Percentiles rank a stretch among this genome's conserved stretches.
phyloP scores from a whole-genome alignment of 768 basidiomycete species.

The Coprinellus micaceus region DNA sequence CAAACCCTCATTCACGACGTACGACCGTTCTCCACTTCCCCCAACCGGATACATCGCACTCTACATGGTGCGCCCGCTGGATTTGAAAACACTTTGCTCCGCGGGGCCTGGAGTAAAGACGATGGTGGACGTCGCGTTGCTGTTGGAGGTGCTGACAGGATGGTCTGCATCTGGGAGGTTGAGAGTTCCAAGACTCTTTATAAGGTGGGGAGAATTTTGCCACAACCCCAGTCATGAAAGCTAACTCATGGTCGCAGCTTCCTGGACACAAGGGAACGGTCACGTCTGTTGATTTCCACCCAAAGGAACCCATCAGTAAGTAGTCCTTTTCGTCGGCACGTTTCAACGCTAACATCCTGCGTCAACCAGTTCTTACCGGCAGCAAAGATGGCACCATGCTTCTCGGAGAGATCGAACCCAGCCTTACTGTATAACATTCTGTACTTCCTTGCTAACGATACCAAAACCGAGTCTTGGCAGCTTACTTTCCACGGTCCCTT shows the following conservation, averaged over 20 bases:
- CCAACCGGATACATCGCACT: conserved; percentile 75
- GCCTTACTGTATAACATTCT: conserved; percentile 33
- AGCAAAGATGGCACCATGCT: too few species aligned
- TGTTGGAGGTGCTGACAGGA: conserved; percentile 87
- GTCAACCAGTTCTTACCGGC: too few species aligned
- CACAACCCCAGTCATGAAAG: too few species aligned
- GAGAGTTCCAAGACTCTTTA: conserved; percentile 72
- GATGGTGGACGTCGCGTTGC: conserved; percentile 80
- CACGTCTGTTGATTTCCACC: too few species aligned
- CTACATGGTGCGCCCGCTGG: conserved; percentile 87
- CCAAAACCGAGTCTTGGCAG: too few species aligned
- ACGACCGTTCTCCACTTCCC: conserved; percentile 87
- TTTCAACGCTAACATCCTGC: too few species aligned
- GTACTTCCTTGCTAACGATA: not conserved
- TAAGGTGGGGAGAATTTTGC: conserved; percentile 50
- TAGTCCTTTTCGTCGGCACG: too few species aligned
- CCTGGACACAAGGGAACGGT: conserved; percentile 98
- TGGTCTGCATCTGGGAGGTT: conserved; percentile 84
- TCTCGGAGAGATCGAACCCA: too few species aligned
- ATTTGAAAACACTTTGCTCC: conserved; percentile 84
- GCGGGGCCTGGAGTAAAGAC: conserved; percentile 83
- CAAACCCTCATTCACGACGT: conserved; percentile 89
- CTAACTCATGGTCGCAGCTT: conserved; percentile 42
- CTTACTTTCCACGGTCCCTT: too few species aligned
- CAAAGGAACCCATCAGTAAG: too few species aligned